Evolutionary conservation across 495 filamentous ascomycete species (phyloP).

Genomic region (Chaetomium tenue): DNA sequence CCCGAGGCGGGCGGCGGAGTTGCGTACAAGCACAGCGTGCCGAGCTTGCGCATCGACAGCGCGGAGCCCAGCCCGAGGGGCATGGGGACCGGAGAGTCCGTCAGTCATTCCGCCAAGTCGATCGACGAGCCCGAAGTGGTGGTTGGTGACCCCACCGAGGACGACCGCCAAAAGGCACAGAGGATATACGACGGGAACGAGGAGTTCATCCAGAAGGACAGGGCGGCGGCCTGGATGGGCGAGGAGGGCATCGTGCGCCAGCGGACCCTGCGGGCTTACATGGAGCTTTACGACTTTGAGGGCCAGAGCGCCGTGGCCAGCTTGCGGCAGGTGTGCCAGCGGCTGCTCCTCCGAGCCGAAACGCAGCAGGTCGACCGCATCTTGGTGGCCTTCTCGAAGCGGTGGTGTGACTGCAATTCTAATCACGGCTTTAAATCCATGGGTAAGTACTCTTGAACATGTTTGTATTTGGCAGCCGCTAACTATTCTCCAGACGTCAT

Average conservation of each 20-base stretch:
- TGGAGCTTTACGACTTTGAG: conserved; percentile 85
- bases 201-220: conserved; percentile 68
- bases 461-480: background rate
- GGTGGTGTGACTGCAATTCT: conserved; percentile 94
- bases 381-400: conserved; percentile 76
- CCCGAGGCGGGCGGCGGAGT: conserved; percentile 45
- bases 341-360: conserved; percentile 84
- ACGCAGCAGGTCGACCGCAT: conserved; percentile 97
- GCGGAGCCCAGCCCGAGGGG: conserved; percentile 33
- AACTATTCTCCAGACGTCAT: conserved; percentile 67
- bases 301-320: conserved; percentile 77
- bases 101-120: conserved; percentile 37
- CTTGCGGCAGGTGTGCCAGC: conserved; percentile 74
- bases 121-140: conserved; percentile 51
- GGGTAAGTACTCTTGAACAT: conserved; percentile 55
- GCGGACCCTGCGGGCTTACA: conserved; percentile 75
- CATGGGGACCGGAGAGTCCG: conserved; percentile 20
- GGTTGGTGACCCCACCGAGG: conserved; percentile 54
- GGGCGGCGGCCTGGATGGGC: conserved; percentile 87
- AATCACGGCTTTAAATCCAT: conserved; percentile 89
- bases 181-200: conserved; percentile 87
- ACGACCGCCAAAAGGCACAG: conserved; percentile 70
- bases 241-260: conserved; percentile 65
- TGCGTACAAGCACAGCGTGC: conserved; percentile 49
- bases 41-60: conserved; percentile 37